Evolutionary conservation across 192 early-diverging fungal genomes (phyloP).

Genomic region (Pilaira anomala): DNA sequence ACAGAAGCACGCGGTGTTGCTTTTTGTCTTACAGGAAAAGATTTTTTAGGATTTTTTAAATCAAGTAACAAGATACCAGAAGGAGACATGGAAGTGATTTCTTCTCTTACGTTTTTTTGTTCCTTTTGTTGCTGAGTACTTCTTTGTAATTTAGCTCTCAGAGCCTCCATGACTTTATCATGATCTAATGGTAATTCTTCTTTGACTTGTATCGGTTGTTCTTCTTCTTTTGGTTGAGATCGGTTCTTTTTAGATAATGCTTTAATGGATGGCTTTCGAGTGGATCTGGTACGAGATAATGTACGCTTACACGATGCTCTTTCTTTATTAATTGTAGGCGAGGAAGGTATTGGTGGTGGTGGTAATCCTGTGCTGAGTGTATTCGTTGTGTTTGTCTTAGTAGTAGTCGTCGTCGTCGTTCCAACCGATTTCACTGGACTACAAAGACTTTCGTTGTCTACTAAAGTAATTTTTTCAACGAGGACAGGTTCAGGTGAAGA

Average conservation of each 20-base stretch:
- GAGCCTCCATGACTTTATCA: conserved; percentile 35
- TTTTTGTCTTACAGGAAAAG: conserved; percentile 9
- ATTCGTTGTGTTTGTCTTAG: not conserved
- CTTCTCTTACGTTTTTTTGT: not conserved
- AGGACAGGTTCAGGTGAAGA: conserved; percentile 21
- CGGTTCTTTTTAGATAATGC: conserved; percentile 27
- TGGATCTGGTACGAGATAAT: conserved; percentile 9
- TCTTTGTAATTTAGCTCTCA: conserved; percentile 32
- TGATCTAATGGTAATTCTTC: conserved; percentile 23
- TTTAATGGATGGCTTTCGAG: conserved; percentile 1
- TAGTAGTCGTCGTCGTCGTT: too few relatives aligned
- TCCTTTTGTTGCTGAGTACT: conserved; percentile 8
- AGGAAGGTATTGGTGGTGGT: not conserved
- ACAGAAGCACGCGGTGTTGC: conserved; percentile 15
- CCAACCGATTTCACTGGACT: too few relatives aligned
- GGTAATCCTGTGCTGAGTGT: not conserved
- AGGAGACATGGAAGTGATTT: conserved; percentile 24
- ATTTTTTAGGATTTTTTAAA: conserved; percentile 25
- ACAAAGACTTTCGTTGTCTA: not conserved
- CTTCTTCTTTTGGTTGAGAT: conserved; percentile 1
- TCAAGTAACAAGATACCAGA: conserved; percentile 29
- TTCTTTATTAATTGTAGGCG: not conserved
- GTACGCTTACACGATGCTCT: conserved; percentile 12
- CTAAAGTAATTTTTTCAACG: not conserved
- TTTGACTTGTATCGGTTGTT: not conserved